phyloP scores from a whole-genome alignment of 2,329 filamentous ascomycete genomes.

The Pseudogymnoascus sp. region DNA sequence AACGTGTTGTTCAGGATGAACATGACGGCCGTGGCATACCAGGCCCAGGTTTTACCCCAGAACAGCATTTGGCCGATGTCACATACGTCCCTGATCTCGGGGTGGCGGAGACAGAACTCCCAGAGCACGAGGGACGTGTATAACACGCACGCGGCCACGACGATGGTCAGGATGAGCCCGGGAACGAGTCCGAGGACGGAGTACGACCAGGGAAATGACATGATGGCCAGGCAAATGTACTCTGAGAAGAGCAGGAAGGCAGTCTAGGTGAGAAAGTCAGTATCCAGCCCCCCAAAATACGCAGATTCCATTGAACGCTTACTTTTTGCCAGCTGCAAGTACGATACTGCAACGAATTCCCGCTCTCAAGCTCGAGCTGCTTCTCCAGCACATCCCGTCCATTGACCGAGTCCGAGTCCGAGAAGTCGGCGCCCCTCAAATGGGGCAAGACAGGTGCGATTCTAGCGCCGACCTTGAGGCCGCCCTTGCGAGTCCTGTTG shows the following conservation, averaged over 20 bases:
- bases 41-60: slow-evolving; percentile 69
- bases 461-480: slow-evolving; percentile 18
- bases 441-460: slow-evolving; percentile 27
- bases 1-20: slow-evolving; percentile 93
- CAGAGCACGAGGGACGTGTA: slow-evolving; percentile 69
- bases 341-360: slow-evolving; percentile 78
- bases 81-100: slow-evolving; percentile 85
- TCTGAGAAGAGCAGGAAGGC: slow-evolving; percentile 86
- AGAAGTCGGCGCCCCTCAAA: slow-evolving; percentile 20
- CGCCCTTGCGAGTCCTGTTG: background rate
- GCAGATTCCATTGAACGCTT: slow-evolving; percentile 15
- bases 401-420: slow-evolving; percentile 15
- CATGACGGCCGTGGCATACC: slow-evolving; percentile 68
- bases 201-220: slow-evolving; percentile 95
- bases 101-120: slow-evolving; percentile 84
- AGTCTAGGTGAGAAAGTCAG: slow-evolving; percentile 44
- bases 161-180: slow-evolving; percentile 71
- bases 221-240: slow-evolving; percentile 87
- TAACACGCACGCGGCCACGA: slow-evolving; percentile 68
- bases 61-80: slow-evolving; percentile 95
- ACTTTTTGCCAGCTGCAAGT: slow-evolving; percentile 92
- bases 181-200: slow-evolving; percentile 79
- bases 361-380: slow-evolving; percentile 70
- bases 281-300: slow-evolving; percentile 6
- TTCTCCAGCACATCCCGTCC: slow-evolving; percentile 34